Evolutionary conservation across 805 yeast genomes (phyloP).

Genomic region (Hanseniaspora clermontiae): DNA sequence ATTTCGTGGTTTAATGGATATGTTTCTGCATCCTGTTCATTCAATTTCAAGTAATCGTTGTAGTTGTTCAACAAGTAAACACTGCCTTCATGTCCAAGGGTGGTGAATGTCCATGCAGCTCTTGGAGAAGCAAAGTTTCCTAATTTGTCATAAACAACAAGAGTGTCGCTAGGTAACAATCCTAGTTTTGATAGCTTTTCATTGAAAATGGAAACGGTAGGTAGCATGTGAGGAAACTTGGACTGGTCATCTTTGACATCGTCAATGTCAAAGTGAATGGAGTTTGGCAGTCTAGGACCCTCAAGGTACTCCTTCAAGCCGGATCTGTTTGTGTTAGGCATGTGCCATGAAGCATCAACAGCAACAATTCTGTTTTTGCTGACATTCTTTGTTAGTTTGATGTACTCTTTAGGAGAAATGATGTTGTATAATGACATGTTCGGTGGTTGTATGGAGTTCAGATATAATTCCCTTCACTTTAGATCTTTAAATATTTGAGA

Average conservation of each 20-base stretch:
- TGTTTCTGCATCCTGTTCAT: background rate
- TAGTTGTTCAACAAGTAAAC: constrained; percentile 64
- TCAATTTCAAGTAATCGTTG: constrained; percentile 32
- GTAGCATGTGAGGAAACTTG: constrained; percentile 84
- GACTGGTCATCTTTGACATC: constrained; percentile 45
- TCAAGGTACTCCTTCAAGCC: constrained; percentile 45
- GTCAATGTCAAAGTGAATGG: constrained; percentile 73
- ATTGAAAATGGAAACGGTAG: constrained; percentile 45
- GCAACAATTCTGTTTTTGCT: constrained; percentile 34
- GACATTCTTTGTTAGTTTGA: constrained; percentile 18
- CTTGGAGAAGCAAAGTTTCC: constrained; percentile 85
- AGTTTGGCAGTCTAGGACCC: constrained; percentile 46
- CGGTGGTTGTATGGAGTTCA: too few species aligned
- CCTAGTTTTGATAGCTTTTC: constrained; percentile 44
- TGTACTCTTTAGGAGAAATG: constrained; percentile 22
- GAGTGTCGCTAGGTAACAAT: constrained; percentile 38
- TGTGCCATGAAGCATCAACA: constrained; percentile 83
- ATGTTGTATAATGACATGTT: constrained; percentile 22
- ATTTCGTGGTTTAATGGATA: constrained; percentile 37
- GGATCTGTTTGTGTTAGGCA: constrained; percentile 59
- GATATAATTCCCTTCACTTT: too few species aligned
- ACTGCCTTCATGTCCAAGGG: constrained; percentile 56
- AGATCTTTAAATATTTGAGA: too few species aligned
- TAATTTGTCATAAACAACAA: constrained; percentile 73
- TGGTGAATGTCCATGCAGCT: constrained; percentile 78